Percentiles rank a stretch among this genome's conserved stretches.
These are phyloP conservation scores for Populus pruinosa DNA, from an alignment of 345 rosid genomes.

Conservation along the genomic window DNA sequence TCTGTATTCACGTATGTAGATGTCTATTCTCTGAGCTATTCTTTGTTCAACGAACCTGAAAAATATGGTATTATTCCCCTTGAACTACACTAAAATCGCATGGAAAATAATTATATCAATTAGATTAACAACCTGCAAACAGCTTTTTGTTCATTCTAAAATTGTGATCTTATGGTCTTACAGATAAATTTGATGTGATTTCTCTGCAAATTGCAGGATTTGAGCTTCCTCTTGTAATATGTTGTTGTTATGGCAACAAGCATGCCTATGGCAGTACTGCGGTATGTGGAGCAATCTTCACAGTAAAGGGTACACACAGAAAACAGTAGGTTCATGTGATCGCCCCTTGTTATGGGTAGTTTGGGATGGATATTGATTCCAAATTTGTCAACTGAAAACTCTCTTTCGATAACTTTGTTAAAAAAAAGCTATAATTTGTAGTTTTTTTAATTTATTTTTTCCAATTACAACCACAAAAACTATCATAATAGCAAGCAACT, in stretches of 20 bases:
- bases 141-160: background rate
- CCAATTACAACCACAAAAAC: too few relatives aligned
- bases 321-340: constrained; percentile 26
- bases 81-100: background rate
- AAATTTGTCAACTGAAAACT: too few relatives aligned
- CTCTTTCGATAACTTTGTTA: too few relatives aligned
- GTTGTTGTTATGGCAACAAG: constrained; percentile 14
- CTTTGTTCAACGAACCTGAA: background rate
- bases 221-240: constrained; percentile 13
- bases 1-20: constrained; percentile 48
- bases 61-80: background rate
- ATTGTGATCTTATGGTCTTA: background rate
- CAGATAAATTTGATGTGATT: background rate
- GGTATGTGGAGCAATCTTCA: constrained; percentile 16
- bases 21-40: constrained; percentile 26
- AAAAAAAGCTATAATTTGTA: too few relatives aligned
- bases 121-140: background rate
- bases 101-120: background rate
- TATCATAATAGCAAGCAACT: background rate
- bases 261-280: background rate
- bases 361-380: constrained; percentile 32
- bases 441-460: too few relatives aligned
- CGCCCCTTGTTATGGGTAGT: constrained; percentile 20
- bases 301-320: constrained; percentile 17
- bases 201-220: constrained; percentile 1